Evolutionary conservation across 306 rosid species (phyloP).

Genomic region (Dryas drummondii): DNA sequence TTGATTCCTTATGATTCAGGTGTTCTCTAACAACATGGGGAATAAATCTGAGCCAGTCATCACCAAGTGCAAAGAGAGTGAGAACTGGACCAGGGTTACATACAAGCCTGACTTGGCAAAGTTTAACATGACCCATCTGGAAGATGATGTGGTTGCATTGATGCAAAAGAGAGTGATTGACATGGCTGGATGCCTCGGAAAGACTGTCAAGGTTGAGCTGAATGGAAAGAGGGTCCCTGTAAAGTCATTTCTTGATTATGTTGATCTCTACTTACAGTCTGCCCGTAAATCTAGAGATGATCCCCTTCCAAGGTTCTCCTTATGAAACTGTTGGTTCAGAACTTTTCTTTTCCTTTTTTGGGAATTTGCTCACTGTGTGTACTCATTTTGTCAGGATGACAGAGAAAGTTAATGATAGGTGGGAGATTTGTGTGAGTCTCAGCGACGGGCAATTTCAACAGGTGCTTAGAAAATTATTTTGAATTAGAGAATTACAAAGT

Average conservation of each 20-base stretch:
- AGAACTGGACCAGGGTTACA: constrained; percentile 92
- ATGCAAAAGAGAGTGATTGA: constrained; percentile 93
- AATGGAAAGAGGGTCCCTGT: constrained; percentile 57
- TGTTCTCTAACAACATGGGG: constrained; percentile 81
- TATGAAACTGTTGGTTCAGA: background rate
- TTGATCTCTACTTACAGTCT: constrained; percentile 71
- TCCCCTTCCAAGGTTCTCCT: constrained; percentile 61
- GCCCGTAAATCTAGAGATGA: constrained; percentile 47
- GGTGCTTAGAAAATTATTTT: constrained; percentile 38
- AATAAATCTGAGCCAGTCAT: constrained; percentile 65
- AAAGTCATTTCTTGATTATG: constrained; percentile 74
- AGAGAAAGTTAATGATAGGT: constrained; percentile 75
- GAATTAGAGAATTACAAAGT: constrained; percentile 6
- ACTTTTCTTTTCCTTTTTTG: background rate
- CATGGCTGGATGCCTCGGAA: constrained; percentile 95
- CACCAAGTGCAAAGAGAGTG: constrained; percentile 70
- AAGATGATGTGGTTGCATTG: constrained; percentile 87
- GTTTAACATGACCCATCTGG: constrained; percentile 79
- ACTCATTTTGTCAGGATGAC: constrained; percentile 44
- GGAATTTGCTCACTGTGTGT: constrained; percentile 20
- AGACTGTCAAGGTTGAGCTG: constrained; percentile 83
- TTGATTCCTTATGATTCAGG: constrained; percentile 39
- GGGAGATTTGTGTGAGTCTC: constrained; percentile 84
- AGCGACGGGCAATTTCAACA: constrained; percentile 97
- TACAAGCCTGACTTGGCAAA: constrained; percentile 85